Evolutionary conservation across 2,329 filamentous ascomycete species (phyloP), one percentile per base, ranked within the genome.

Genomic region (Grosmannia huntii): DNA sequence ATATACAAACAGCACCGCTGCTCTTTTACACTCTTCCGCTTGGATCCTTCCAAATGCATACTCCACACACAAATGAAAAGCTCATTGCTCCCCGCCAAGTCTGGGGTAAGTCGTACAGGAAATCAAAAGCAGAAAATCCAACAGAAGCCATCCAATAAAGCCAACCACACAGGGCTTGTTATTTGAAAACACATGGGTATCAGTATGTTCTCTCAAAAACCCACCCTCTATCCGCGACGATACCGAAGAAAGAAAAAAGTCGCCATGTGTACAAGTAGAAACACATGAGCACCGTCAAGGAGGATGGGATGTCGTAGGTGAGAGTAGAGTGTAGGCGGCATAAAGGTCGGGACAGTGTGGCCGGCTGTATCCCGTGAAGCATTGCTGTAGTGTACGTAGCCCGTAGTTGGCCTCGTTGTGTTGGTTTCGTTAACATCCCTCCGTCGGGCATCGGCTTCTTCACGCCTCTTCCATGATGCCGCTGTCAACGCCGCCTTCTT

Each of bases 401-500:
- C 16, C 12, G 25, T 25, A 4, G 31, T 16, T 31, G 10, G 36
- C 23, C 27, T 36, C 31, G 51, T 53, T 33, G 28, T 36, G n/a
- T 53, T 27, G 28, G 51, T 41, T 53, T 41, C 51, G 33, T 53
- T 36, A 38, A n/a, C 23, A 4, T 31, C 11, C 10, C 28, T 11
- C 12, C 25, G 11, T 31, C 48, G 38, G 7, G 6, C 46, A 10
- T 16, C 48, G 25, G 25, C 6, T 4, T 28, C 9, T 9, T 60
- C 49, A 85, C 12, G 81, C 74, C 65, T 84, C 81, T 66, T 84
- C 81, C 67, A 78, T 79, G 64, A 84, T 84, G 52, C 80, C 77
- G 25, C 76, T 80, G 62, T 87, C 85, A 65, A 90, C 90, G 57
- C 88, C 86, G 31, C 86, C 86, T 63, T 87, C 85, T 65, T 96